Evolutionary conservation across 2,329 filamentous ascomycete genomes (phyloP).

Genomic region (Coniella vitis): DNA sequence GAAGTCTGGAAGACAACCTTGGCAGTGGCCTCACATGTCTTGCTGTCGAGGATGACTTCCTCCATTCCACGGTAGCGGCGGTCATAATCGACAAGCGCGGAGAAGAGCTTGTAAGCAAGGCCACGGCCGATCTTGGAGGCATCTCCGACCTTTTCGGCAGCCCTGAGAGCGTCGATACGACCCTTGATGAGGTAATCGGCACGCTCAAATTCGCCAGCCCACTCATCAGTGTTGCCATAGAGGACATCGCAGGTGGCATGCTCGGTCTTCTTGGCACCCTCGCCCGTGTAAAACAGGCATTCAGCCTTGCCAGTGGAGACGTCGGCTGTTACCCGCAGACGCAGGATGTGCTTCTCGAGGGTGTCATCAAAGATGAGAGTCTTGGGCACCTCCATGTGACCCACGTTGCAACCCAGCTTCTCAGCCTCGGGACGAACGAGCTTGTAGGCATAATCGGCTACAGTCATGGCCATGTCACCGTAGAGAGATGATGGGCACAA

Average conservation of each 20-base stretch:
- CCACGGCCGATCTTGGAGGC: slow-evolving; percentile 69
- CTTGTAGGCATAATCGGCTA: slow-evolving; percentile 61
- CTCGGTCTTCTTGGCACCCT: slow-evolving; percentile 51
- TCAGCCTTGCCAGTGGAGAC: slow-evolving; percentile 47
- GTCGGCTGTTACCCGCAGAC: slow-evolving; percentile 54
- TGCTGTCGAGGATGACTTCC: slow-evolving; percentile 48
- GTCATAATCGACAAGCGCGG: slow-evolving; percentile 50
- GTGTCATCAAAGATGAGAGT: slow-evolving; percentile 53
- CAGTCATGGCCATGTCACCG: slow-evolving; percentile 42
- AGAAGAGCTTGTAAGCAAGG: slow-evolving; percentile 68
- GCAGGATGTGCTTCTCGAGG: slow-evolving; percentile 48
- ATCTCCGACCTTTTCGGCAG: slow-evolving; percentile 56
- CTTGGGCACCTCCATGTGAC: slow-evolving; percentile 62
- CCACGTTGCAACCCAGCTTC: slow-evolving; percentile 56
- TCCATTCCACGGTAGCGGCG: slow-evolving; percentile 50
- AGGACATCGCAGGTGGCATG: slow-evolving; percentile 57
- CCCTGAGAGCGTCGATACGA: slow-evolving; percentile 50
- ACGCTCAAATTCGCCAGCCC: slow-evolving; percentile 60
- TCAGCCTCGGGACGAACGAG: slow-evolving; percentile 50
- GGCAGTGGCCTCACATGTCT: slow-evolving; percentile 35
- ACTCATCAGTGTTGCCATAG: slow-evolving; percentile 53
- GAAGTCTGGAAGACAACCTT: slow-evolving; percentile 40
- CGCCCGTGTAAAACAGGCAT: slow-evolving; percentile 52
- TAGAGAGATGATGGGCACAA: slow-evolving; percentile 56
- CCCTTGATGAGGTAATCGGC: slow-evolving; percentile 62